Percentiles rank a stretch among this genome's conserved stretches.
Conservation (phyloP, 495 filamentous ascomycete species). For the Rostrohypoxylon terebratum region DNA sequence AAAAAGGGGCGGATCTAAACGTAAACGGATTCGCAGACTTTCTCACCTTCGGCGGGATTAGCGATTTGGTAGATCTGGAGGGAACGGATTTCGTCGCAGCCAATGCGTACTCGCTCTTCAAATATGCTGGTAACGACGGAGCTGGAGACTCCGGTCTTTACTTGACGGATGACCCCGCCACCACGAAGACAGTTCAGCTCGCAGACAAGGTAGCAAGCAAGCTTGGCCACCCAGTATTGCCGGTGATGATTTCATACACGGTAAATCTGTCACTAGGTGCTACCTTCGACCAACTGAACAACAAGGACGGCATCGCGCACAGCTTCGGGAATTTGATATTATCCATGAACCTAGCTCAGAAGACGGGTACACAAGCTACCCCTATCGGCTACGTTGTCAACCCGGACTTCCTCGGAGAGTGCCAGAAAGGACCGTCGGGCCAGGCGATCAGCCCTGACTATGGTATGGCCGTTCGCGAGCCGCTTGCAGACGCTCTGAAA, state of each 20-base stretch:
- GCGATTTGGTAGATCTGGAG: not conserved
- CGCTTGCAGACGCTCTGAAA: slow-evolving; percentile 3
- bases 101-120: slow-evolving; percentile 13
- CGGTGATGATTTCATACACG: slow-evolving; percentile 25
- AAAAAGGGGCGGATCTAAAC: not conserved
- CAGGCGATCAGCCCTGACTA: not conserved
- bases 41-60: slow-evolving; percentile 10
- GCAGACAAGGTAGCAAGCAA: not conserved
- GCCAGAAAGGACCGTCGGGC: slow-evolving; percentile 7
- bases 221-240: slow-evolving; percentile 10
- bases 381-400: slow-evolving; percentile 16
- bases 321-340: slow-evolving; percentile 23
- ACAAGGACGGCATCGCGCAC: not conserved
- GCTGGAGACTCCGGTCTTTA: not conserved
- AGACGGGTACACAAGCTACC: not conserved
- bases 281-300: not conserved
- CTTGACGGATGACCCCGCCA: slow-evolving; percentile 1
- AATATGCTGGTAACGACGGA: slow-evolving; percentile 20
- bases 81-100: slow-evolving; percentile 17
- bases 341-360: not conserved
- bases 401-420: slow-evolving; percentile 23
- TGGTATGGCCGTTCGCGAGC: slow-evolving; percentile 1
- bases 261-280: slow-evolving; percentile 14
- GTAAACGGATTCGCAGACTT: slow-evolving; percentile 2
- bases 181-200: slow-evolving; percentile 6